Evolutionary conservation across 306 rosid genomes (phyloP), one percentile per base, ranked within the genome.

Genomic region (Quercus agrifolia): DNA sequence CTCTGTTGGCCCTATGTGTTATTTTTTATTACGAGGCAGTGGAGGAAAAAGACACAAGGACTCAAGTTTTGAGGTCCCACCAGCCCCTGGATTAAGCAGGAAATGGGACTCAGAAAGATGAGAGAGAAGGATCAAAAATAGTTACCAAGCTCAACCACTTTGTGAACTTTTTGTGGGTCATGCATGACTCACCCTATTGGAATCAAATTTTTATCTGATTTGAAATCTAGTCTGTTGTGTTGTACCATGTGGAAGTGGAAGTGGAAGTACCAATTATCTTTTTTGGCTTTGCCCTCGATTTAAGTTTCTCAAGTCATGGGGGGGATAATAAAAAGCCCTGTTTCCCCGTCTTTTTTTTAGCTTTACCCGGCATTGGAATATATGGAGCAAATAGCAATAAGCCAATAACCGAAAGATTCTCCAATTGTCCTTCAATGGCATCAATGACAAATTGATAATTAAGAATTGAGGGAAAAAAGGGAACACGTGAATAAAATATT

Each of bases 91-190:
- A 44, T 79, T 72, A 56, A 46, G 38, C 66, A 72, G 21, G 33
- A 25, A 61, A 57, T 18, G 79, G 20, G 77, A 76, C 54, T 49
- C 5, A 12, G 5, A 51, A 44, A 20, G 17, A 64, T 75, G 59
- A 52, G 13, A 31, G 25, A 15, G 30, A 79, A 79, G 68, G 46
- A 41, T 8, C 46, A 80, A 71, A 46, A 62, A 75, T 68, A 73
- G 74, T 72, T 82, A 84, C 82, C 81, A 13, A 55, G 61, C 80
- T 77, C 83, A 77, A 52, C 83, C 20, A 79, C 78, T 71, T 70
- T 79, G 41, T 56, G 61, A 70, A 78, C 76, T 56, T 77, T 77
- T 49, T 49, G 82, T 66, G 83, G 86, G 84, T 33, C 86, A 64
- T 71, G 11, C 46, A 35, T 6, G 3, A 46, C 0, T 17, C 2